These are phyloP conservation scores for Lactarius quietus DNA, from an alignment of 768 basidiomycete species.

Conservation along the genomic window DNA sequence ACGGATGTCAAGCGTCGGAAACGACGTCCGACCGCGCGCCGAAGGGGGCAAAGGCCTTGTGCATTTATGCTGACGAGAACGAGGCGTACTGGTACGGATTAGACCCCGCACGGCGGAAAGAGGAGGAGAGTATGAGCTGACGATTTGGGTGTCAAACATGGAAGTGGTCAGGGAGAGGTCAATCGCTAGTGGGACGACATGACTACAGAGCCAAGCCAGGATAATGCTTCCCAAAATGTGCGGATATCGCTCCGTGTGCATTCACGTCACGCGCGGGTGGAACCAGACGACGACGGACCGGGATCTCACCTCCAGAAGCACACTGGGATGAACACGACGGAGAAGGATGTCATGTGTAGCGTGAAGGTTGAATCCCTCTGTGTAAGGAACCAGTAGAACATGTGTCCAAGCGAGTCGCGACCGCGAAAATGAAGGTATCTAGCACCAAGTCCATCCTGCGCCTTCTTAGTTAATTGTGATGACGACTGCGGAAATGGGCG, in stretches of 20 bases:
- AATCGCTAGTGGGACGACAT: constrained; percentile 44
- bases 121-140: constrained; percentile 47
- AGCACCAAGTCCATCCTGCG: constrained; percentile 37
- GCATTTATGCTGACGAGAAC: constrained; percentile 66
- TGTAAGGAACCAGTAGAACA: constrained; percentile 78
- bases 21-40: constrained; percentile 55
- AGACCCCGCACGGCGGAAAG: background rate
- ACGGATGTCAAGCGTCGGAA: constrained; percentile 64
- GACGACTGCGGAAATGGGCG: background rate
- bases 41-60: constrained; percentile 55
- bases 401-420: constrained; percentile 63
- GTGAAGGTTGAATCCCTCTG: constrained; percentile 94
- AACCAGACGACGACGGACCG: background rate
- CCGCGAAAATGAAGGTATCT: constrained; percentile 49
- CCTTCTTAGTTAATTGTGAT: background rate
- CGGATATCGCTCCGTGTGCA: constrained; percentile 72
- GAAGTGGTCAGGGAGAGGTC: constrained; percentile 42
- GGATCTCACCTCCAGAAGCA: too few relatives aligned
- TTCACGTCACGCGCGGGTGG: background rate
- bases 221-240: constrained; percentile 77
- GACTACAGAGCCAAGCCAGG: constrained; percentile 55
- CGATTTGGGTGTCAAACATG: constrained; percentile 69
- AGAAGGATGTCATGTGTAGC: too few relatives aligned
- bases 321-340: too few relatives aligned
- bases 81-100: constrained; percentile 56